Evolutionary conservation across 106 monocot genomes (phyloP).

Genomic region (Amphibolis antarctica): DNA sequence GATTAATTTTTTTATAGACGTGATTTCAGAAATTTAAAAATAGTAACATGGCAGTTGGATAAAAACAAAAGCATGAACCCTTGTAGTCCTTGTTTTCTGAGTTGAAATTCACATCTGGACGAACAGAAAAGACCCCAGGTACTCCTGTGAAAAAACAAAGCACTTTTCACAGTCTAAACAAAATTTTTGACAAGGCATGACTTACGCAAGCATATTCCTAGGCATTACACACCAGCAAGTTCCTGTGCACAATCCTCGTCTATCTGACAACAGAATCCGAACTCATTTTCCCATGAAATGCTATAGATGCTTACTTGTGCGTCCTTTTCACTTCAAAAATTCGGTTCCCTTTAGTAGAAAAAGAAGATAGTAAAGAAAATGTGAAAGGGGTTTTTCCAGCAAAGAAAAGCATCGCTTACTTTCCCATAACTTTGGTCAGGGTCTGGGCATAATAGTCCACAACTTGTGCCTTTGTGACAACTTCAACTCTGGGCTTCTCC

Average conservation of each 20-base stretch:
- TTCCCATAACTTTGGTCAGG: constrained; percentile 71
- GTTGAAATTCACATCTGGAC: too few relatives aligned
- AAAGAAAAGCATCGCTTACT: constrained; percentile 19
- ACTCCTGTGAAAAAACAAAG: too few relatives aligned
- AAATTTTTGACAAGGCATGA: constrained; percentile 1
- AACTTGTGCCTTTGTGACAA: constrained; percentile 35
- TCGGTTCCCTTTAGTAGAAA: background rate
- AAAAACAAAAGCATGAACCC: too few relatives aligned
- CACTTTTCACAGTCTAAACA: too few relatives aligned
- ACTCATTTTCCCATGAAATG: constrained; percentile 65
- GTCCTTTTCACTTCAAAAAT: constrained; percentile 59
- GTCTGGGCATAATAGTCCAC: constrained; percentile 5
- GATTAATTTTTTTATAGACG: too few relatives aligned
- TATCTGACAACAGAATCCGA: constrained; percentile 74
- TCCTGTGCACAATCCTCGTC: constrained; percentile 26
- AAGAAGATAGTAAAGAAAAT: constrained; percentile 28
- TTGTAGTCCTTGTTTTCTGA: too few relatives aligned
- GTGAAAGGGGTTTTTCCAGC: background rate
- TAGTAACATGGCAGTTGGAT: too few relatives aligned
- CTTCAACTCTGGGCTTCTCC: constrained; percentile 70
- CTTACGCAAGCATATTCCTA: constrained; percentile 15
- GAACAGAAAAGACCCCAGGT: too few relatives aligned
- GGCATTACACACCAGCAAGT: constrained; percentile 5
- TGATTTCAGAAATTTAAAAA: too few relatives aligned
- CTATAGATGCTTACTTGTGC: constrained; percentile 78